These are phyloP conservation scores for Teunomyces cretensis DNA, from an alignment of 805 yeast species.

Conservation along the genomic window DNA sequence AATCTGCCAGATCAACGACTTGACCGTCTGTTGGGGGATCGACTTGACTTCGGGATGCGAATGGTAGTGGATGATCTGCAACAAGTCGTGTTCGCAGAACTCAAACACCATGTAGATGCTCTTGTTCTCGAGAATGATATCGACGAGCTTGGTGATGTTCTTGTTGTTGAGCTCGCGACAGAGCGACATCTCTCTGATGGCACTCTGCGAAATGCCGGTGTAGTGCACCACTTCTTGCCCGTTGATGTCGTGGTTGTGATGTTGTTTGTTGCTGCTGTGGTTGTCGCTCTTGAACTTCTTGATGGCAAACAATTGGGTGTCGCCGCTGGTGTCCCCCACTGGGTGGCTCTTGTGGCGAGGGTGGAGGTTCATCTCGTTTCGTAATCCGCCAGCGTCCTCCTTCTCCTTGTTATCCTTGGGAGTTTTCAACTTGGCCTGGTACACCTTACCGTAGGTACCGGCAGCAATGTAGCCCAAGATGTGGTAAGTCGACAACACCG, in stretches of 20 bases:
- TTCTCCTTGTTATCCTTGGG: constrained; percentile 4
- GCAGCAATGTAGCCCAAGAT: constrained; percentile 96
- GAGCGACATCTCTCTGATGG: constrained; percentile 92
- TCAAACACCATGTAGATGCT: constrained; percentile 94
- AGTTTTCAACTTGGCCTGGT: constrained; percentile 69
- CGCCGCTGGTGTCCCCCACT: constrained; percentile 10
- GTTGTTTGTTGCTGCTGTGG: constrained; percentile 32
- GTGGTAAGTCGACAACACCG: constrained; percentile 82
- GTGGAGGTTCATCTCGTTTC: constrained; percentile 1
- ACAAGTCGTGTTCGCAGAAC: constrained; percentile 91
- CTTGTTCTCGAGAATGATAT: constrained; percentile 83
- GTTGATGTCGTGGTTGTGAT: constrained; percentile 45
- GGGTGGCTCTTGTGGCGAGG: background rate
- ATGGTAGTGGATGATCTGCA: constrained; percentile 92
- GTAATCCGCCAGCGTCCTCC: background rate
- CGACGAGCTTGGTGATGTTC: constrained; percentile 77
- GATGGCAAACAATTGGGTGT: constrained; percentile 64
- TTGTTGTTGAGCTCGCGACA: constrained; percentile 83
- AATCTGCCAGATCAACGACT: constrained; percentile 89
- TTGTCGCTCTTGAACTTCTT: constrained; percentile 91
- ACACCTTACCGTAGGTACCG: constrained; percentile 95
- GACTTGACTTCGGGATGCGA: constrained; percentile 82
- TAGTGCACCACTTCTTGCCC: constrained; percentile 87
- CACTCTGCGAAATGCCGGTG: constrained; percentile 94
- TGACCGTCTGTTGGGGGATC: constrained; percentile 75